Base-by-base conservation (phyloP, 257 asterid genomes). In the Linderniella brevidens region DNA sequence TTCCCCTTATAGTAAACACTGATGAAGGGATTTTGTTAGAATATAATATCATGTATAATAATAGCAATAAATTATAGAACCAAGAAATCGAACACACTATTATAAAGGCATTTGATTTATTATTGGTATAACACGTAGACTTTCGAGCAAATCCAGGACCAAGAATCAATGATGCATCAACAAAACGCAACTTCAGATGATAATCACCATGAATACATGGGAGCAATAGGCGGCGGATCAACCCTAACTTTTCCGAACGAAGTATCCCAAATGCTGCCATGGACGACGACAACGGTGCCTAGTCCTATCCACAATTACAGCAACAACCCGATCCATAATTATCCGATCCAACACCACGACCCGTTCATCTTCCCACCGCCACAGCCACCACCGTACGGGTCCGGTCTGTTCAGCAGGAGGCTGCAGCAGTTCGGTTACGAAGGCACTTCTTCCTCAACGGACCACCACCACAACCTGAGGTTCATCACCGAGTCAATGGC, bases 321-420 rank as follows among this genome's bases (percentile, higher is more conserved):
- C 45, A 70, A 65, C 61, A 69, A 58, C 69, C 76, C 72, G 46
- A 64, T 52, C 14, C 66, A 50, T 49, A 25, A 25, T 6, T 25
- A 25, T 25, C 32, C 32, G 32, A 25, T 6, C 49, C 68, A 37
- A 50, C 74, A 64, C 48, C 75, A 72, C 44, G 92, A 79, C 65
- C 92, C 77, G 0, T 85, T 78, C 54, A 71, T 74, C 47, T 71
- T 69, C 43, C 84, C 79, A 0, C 82, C 76, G 0, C 57, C 78
- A 3, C n/a, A n/a, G n/a, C 68, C 77, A 3, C 66, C 90, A 0
- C 52, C 66, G 4, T 41, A 86, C 12, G 13, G 35, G 32, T 13
- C 51, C 3, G 19, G 19, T 11, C 18, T 44, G 4, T 77, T 68
- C 40, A 78, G 70, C 0, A 75, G 74, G 16, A 62, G 72, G 35